Evolutionary conservation across 805 yeast genomes (phyloP).

Genomic region (Ogataea pignaliae): DNA sequence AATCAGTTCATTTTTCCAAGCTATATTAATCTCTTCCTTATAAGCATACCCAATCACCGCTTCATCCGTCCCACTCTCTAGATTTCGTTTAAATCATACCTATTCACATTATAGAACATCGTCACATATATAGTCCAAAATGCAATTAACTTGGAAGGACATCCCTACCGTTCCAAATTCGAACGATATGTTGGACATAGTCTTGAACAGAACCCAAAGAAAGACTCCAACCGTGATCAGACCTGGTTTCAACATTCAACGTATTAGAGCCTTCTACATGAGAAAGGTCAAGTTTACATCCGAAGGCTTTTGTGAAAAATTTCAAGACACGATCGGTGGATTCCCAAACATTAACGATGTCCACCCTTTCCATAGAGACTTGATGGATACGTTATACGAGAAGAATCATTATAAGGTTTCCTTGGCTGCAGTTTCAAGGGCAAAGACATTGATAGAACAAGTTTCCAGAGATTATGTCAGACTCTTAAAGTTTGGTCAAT

Average conservation of each 20-base stretch:
- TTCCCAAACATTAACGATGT: slow-evolving; percentile 97
- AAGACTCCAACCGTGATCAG: slow-evolving; percentile 99
- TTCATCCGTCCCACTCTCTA: too few relatives aligned
- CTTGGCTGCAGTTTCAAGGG: slow-evolving; percentile 88
- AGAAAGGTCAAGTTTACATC: slow-evolving; percentile 95
- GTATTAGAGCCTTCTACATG: slow-evolving; percentile 97
- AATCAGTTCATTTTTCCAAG: too few relatives aligned
- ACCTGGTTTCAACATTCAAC: slow-evolving; percentile 91
- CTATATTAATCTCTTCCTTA: too few relatives aligned
- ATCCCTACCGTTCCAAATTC: slow-evolving; percentile 92
- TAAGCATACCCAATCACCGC: too few relatives aligned
- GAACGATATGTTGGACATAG: slow-evolving; percentile 92
- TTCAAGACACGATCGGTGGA: slow-evolving; percentile 76
- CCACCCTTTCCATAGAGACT: slow-evolving; percentile 97
- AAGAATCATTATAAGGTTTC: slow-evolving; percentile 98
- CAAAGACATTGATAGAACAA: slow-evolving; percentile 91
- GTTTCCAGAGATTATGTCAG: slow-evolving; percentile 94
- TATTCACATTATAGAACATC: too few relatives aligned
- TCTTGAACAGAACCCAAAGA: slow-evolving; percentile 95
- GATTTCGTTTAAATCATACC: too few relatives aligned
- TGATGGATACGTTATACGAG: slow-evolving; percentile 96
- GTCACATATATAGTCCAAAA: slow-evolving; percentile 27
- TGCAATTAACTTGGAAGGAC: slow-evolving; percentile 99
- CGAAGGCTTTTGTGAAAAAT: slow-evolving; percentile 93
- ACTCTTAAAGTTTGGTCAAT: slow-evolving; percentile 93